Percentiles rank a stretch among this genome's conserved stretches.
These are phyloP conservation scores for Diplodia sapinea DNA, from an alignment of 2,329 filamentous ascomycete species.

Conservation along the genomic window DNA sequence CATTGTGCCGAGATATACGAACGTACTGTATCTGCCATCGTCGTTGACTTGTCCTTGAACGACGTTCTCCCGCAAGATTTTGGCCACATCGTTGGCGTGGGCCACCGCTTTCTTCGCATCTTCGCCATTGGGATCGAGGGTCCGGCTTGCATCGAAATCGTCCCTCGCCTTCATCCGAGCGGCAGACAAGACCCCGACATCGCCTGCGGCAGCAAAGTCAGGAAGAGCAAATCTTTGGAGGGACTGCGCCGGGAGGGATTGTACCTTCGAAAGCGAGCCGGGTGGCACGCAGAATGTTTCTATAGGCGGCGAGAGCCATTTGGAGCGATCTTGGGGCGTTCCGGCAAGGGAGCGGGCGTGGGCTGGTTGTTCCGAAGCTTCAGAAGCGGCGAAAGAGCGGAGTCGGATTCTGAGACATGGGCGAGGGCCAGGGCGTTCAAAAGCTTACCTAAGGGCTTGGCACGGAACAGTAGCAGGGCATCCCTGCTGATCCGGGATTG, in stretches of 20 bases:
- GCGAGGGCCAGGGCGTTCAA: constrained; percentile 1
- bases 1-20: neutral
- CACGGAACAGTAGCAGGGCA: constrained; percentile 1
- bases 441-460: constrained; percentile 15
- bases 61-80: constrained; percentile 79
- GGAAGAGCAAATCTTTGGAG: neutral
- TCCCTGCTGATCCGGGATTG: constrained; percentile 24
- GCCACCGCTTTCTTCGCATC: constrained; percentile 69
- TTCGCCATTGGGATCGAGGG: constrained; percentile 63
- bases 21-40: constrained; percentile 66
- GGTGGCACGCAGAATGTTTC: constrained; percentile 79
- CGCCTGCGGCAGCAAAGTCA: constrained; percentile 61
- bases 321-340: constrained; percentile 36
- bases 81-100: constrained; percentile 82
- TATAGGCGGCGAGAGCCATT: constrained; percentile 77
- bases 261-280: constrained; percentile 83
- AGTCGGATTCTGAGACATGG: constrained; percentile 9
- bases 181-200: constrained; percentile 69
- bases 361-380: constrained; percentile 10
- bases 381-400: neutral
- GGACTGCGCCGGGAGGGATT: constrained; percentile 15
- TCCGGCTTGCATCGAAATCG: constrained; percentile 72
- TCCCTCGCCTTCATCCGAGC: constrained; percentile 74
- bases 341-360: neutral
- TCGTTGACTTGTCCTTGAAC: constrained; percentile 72